Evolutionary conservation across 352 stramenopile species (phyloP).

Genomic region (Pythium dissotocum): DNA sequence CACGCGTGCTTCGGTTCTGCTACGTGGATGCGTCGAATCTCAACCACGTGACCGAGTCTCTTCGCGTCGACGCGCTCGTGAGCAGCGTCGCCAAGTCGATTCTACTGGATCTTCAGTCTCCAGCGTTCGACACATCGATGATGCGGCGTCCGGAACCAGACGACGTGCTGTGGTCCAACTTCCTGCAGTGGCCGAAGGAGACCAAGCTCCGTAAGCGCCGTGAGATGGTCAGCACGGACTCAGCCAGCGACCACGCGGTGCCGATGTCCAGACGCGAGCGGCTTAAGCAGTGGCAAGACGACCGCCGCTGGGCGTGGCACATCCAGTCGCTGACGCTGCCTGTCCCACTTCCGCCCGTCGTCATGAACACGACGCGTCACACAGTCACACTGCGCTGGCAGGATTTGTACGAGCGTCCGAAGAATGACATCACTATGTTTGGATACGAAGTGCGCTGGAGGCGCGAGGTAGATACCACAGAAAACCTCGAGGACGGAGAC

Average conservation of each 20-base stretch:
- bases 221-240: slow-evolving; percentile 27
- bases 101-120: slow-evolving; percentile 48
- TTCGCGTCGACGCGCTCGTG: slow-evolving; percentile 50
- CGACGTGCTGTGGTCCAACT: slow-evolving; percentile 50
- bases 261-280: slow-evolving; percentile 65
- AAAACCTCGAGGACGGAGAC: slow-evolving; percentile 7
- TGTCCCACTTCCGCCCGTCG: slow-evolving; percentile 53
- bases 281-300: slow-evolving; percentile 81
- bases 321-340: slow-evolving; percentile 72
- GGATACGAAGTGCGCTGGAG: slow-evolving; percentile 70
- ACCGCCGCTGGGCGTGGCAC: slow-evolving; percentile 65
- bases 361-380: slow-evolving; percentile 59
- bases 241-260: slow-evolving; percentile 5
- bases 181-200: slow-evolving; percentile 67
- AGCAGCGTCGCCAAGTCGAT: slow-evolving; percentile 33
- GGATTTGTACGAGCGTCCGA: slow-evolving; percentile 63
- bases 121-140: slow-evolving; percentile 63
- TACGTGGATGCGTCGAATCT: slow-evolving; percentile 78
- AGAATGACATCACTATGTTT: slow-evolving; percentile 63
- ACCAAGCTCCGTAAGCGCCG: slow-evolving; percentile 38
- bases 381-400: slow-evolving; percentile 66
- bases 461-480: slow-evolving; percentile 19
- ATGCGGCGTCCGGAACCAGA: slow-evolving; percentile 35
- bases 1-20: slow-evolving; percentile 60
- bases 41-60: slow-evolving; percentile 59